phyloP scores from a whole-genome alignment of 2,329 filamentous ascomycete genomes.

The Thermoascus crustaceus region DNA sequence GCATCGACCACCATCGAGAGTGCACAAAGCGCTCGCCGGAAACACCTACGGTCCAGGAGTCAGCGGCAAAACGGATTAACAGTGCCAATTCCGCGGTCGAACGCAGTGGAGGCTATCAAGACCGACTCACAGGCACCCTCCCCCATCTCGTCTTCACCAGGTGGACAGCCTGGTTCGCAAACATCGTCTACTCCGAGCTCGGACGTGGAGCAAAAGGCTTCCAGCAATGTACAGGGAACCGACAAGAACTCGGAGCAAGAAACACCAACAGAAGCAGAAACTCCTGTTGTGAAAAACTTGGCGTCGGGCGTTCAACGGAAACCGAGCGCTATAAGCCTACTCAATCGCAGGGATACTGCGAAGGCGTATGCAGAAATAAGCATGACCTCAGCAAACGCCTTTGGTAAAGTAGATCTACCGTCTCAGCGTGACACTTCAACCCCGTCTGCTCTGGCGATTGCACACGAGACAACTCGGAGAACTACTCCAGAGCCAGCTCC shows the following conservation, averaged over 20 bases:
- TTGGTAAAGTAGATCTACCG: constrained; percentile 55
- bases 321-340: constrained; percentile 51
- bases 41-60: constrained; percentile 31
- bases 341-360: constrained; percentile 48
- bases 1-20: constrained; percentile 83
- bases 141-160: constrained; percentile 30
- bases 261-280: constrained; percentile 23
- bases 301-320: constrained; percentile 29
- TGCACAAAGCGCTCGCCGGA: constrained; percentile 41
- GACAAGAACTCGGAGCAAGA: constrained; percentile 19
- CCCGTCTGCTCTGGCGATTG: constrained; percentile 29
- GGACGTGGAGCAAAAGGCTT: constrained; percentile 26
- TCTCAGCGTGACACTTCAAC: constrained; percentile 31
- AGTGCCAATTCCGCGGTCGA: constrained; percentile 11
- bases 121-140: constrained; percentile 23
- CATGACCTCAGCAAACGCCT: constrained; percentile 55
- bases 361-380: constrained; percentile 59
- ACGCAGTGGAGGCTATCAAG: constrained; percentile 16
- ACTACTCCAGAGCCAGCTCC: constrained; percentile 16
- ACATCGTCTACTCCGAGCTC: constrained; percentile 26
- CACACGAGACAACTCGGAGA: constrained; percentile 27
- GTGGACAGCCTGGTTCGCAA: constrained; percentile 20
- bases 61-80: constrained; percentile 26
- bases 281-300: constrained; percentile 19
- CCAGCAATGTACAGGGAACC: constrained; percentile 12